Conservation (phyloP, 140 eudicot species). For the Anethum foeniculum region DNA sequence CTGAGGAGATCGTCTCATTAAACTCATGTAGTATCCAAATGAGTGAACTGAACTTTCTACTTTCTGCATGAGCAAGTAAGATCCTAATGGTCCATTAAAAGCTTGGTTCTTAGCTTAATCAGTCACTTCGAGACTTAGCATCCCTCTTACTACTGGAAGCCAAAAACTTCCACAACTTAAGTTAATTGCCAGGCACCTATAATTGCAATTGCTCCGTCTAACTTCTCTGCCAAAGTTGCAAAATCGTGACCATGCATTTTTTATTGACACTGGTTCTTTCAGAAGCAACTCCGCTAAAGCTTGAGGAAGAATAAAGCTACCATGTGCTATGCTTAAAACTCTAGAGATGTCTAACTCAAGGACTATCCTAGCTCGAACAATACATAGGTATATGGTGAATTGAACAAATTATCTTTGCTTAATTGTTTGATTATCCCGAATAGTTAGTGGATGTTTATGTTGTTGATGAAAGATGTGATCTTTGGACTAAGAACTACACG, state of each 20-base stretch:
- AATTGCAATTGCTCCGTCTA: conserved; percentile 52
- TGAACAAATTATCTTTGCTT: not conserved
- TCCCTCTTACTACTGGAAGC: conserved; percentile 41
- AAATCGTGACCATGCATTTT: conserved; percentile 61
- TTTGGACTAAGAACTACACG: not conserved
- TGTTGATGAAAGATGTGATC: not conserved
- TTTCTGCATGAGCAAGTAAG: conserved; percentile 59
- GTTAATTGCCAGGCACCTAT: conserved; percentile 38
- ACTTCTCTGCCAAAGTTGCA: conserved; percentile 45
- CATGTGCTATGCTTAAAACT: too few species aligned
- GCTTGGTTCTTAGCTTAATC: conserved; percentile 68
- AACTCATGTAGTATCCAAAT: conserved; percentile 50
- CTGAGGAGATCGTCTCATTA: conserved; percentile 44
- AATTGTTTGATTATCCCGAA: not conserved
- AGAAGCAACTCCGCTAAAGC: conserved; percentile 50
- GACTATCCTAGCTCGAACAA: too few species aligned
- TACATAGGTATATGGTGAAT: not conserved
- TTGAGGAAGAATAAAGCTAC: not conserved
- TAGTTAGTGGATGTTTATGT: not conserved
- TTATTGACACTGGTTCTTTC: conserved; percentile 53
- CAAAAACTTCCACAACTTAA: conserved; percentile 30
- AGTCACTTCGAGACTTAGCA: conserved; percentile 47
- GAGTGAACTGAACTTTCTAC: conserved; percentile 62
- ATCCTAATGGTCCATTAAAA: conserved; percentile 52
- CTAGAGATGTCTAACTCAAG: too few species aligned